Base-by-base conservation (phyloP, 2,329 filamentous ascomycete species). In the Calonectria crousiana region DNA sequence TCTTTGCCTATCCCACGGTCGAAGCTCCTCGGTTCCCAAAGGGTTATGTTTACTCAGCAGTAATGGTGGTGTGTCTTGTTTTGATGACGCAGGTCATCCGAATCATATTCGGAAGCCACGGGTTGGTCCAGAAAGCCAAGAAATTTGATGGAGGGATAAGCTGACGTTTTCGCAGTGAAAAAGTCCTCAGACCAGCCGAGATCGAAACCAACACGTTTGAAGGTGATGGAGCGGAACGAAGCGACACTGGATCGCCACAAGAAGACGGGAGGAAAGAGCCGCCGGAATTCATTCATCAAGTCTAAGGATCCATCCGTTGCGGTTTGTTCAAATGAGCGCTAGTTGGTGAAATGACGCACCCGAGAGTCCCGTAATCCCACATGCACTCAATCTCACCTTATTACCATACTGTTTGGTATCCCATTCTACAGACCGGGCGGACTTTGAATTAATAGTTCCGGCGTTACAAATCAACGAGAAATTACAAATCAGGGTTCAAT, bases 61-160 rank as follows among this genome's bases (percentile, higher is more conserved):
- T 74, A 0, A 77, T 77, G 67, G 74, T 74, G 34, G 69, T 77
- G 1, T 41, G 65, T 1, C 64, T 77, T 6, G 75, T 77, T 11
- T 14, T 56, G 2, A 77, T 76, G 75, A 77, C 75, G 0, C 74
- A 76, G n/a, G 71, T 76, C 20, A 76, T 77, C 23, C 67, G 74
- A 14, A 47, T 74, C 23, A 20, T 74, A 28, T 77, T 76, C 60
- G 75, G 75, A 30, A 77, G 72, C 47, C 69, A 76, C 9, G 75
- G 75, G 75, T 77, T 41, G 8, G 56, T 62, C 23, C 36, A 41
- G 8, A 41, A 36, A 56, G 67, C 52, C 26, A 10, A 6, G 32
- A n/a, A n/a, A 51, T 32, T 11, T 2, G 6, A 14, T 34, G 11
- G 30, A 16, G 4, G 20, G 32, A n/a, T 44, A 38, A 62, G 28